Percentiles rank a stretch among this genome's conserved stretches.
Conservation (phyloP, 129 eudicot species). For the Chrysanthemum seticuspe region DNA sequence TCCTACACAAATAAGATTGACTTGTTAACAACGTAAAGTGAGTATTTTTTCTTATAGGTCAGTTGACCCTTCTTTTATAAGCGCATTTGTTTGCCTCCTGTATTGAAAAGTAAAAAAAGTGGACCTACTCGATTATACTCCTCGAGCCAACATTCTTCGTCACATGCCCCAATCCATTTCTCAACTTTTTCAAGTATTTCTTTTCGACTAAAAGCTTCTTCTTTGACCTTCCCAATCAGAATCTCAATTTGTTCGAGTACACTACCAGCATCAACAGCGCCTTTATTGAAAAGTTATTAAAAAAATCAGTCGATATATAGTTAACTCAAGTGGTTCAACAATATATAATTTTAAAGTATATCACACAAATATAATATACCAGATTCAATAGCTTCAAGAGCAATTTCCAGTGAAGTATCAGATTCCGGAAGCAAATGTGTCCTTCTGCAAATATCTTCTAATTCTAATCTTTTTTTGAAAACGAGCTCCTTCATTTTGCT, state of each 20-base stretch:
- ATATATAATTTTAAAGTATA: too few relatives aligned
- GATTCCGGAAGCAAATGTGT: conserved; percentile 67
- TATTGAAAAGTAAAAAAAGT: background rate
- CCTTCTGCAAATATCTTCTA: conserved; percentile 77
- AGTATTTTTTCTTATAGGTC: too few relatives aligned
- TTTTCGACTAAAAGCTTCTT: conserved; percentile 88
- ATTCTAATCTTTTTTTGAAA: conserved; percentile 74
- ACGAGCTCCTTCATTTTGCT: conserved; percentile 93
- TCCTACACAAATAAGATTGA: conserved; percentile 45
- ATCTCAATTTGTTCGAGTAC: conserved; percentile 90
- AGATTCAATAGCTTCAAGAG: conserved; percentile 46
- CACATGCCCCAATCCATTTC: conserved; percentile 87
- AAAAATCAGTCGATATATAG: conserved; percentile 14
- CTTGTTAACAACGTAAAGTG: background rate
- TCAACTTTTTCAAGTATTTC: conserved; percentile 88
- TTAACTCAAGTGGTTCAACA: too few relatives aligned
- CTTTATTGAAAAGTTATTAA: conserved; percentile 29
- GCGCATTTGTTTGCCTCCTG: background rate
- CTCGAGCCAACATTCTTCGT: conserved; percentile 93
- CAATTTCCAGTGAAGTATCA: conserved; percentile 50
- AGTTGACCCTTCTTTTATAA: too few relatives aligned
- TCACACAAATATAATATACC: conserved; percentile 24
- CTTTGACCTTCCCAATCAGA: conserved; percentile 70
- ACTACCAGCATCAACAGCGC: conserved; percentile 78
- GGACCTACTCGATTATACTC: conserved; percentile 73